Conservation (phyloP, 345 rosid species). For the Hibiscus trionum region DNA sequence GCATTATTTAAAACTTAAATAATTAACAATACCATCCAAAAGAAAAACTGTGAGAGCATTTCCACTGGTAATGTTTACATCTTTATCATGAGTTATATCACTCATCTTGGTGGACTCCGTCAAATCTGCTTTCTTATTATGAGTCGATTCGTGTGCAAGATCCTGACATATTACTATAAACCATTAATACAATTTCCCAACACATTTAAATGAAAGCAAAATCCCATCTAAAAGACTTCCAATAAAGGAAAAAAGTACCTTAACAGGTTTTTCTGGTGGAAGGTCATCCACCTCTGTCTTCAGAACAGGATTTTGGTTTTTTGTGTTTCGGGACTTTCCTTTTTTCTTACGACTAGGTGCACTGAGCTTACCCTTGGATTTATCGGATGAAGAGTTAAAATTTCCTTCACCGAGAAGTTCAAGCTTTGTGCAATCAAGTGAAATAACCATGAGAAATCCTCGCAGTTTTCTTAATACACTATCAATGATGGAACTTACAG, state of each 20-base stretch:
- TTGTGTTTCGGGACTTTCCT: constrained; percentile 38
- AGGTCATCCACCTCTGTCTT: constrained; percentile 21
- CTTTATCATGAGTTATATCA: constrained; percentile 22
- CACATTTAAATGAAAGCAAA: constrained; percentile 1
- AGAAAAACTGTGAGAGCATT: constrained; percentile 32
- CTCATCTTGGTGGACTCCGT: constrained; percentile 34
- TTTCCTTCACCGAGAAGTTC: constrained; percentile 72
- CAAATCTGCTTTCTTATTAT: constrained; percentile 23
- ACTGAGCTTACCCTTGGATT: constrained; percentile 45
- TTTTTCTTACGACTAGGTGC: constrained; percentile 47
- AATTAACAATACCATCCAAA: constrained; percentile 22
- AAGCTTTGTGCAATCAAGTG: constrained; percentile 62
- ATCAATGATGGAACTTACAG: constrained; percentile 58
- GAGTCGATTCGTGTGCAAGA: constrained; percentile 12
- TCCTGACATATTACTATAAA: constrained; percentile 30
- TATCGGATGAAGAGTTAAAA: constrained; percentile 34
- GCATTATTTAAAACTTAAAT: constrained; percentile 22
- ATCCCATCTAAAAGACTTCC: not conserved
- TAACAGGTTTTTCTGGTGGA: constrained; percentile 21
- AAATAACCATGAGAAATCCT: constrained; percentile 59
- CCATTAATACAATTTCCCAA: constrained; percentile 7
- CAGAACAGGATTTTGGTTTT: constrained; percentile 33
- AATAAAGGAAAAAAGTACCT: constrained; percentile 40
- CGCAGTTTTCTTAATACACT: constrained; percentile 64
- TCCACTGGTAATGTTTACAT: constrained; percentile 27